Percentiles rank a stretch among this genome's conserved stretches.
Conservation (phyloP, 495 filamentous ascomycete genomes). For the Lentithecium fluviatile region DNA sequence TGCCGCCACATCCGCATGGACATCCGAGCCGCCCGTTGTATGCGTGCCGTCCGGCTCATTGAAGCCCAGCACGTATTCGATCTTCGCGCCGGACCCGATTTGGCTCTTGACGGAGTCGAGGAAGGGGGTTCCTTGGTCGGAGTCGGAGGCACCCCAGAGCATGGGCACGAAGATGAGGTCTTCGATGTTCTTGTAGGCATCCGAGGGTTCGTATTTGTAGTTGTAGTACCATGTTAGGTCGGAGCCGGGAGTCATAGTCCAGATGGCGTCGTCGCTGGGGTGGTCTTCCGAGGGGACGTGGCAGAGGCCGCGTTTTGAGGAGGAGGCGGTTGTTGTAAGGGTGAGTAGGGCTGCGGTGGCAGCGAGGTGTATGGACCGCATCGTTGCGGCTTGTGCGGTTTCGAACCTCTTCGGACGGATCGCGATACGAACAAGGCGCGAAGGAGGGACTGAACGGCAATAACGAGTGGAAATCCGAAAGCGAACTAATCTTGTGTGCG, state of each 20-base stretch:
- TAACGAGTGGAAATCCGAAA: no score
- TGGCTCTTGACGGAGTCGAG: constrained; percentile 52
- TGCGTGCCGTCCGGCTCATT: constrained; percentile 68
- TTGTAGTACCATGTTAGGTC: constrained; percentile 83
- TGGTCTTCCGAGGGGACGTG: constrained; percentile 55
- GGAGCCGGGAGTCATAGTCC: constrained; percentile 49
- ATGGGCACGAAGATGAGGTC: constrained; percentile 74
- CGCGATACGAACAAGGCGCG: background rate
- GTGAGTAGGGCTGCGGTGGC: constrained; percentile 12
- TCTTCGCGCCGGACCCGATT: constrained; percentile 55
- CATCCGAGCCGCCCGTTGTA: constrained; percentile 56
- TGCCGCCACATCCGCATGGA: constrained; percentile 59
- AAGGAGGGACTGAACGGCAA: background rate
- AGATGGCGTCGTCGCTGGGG: constrained; percentile 60
- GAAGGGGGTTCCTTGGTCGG: constrained; percentile 55
- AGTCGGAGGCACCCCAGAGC: constrained; percentile 62
- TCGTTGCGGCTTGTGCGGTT: background rate
- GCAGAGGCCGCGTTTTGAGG: constrained; percentile 68
- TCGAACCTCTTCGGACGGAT: background rate
- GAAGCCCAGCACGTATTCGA: constrained; percentile 66
- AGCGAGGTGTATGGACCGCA: background rate
- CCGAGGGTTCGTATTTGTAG: constrained; percentile 57
- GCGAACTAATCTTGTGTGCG: no score
- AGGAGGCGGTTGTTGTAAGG: constrained; percentile 43
- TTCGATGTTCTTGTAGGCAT: constrained; percentile 44